Evolutionary conservation across 176 grass and related monocot species (phyloP).

Genomic region (Oryza australiensis): DNA sequence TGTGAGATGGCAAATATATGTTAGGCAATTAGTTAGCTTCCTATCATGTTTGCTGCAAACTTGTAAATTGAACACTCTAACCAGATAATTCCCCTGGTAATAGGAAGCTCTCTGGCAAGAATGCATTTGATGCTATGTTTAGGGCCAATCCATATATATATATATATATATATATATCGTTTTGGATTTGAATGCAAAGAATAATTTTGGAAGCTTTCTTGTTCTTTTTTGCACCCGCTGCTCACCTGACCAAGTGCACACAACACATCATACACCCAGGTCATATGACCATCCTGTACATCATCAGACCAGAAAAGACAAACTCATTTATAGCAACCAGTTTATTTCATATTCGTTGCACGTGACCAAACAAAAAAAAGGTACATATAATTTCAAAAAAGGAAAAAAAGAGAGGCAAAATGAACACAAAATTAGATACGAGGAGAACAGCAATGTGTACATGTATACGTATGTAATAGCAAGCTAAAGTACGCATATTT

Average conservation of each 20-base stretch:
- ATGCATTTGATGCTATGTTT: neutral
- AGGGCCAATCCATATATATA: too few relatives aligned
- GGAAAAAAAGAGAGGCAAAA: neutral
- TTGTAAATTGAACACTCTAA: neutral
- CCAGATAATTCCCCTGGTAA: neutral
- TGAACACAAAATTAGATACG: constrained; percentile 1
- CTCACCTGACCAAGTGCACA: neutral
- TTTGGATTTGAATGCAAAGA: neutral
- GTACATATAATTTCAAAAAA: neutral
- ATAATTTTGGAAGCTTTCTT: neutral
- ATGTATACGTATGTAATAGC: neutral
- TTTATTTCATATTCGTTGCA: constrained; percentile 13
- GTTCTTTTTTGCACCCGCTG: neutral
- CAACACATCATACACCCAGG: neutral
- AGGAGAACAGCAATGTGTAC: neutral
- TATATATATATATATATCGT: too few relatives aligned
- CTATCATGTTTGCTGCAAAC: constrained; percentile 2
- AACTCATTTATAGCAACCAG: neutral
- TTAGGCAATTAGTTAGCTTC: neutral
- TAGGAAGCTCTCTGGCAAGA: neutral
- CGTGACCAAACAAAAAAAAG: neutral
- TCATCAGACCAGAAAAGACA: neutral
- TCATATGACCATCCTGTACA: neutral
- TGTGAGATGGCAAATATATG: neutral
- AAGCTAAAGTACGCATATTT: neutral